phyloP scores from a whole-genome alignment of 2,329 filamentous ascomycete genomes.

The Fusarium graminum region DNA sequence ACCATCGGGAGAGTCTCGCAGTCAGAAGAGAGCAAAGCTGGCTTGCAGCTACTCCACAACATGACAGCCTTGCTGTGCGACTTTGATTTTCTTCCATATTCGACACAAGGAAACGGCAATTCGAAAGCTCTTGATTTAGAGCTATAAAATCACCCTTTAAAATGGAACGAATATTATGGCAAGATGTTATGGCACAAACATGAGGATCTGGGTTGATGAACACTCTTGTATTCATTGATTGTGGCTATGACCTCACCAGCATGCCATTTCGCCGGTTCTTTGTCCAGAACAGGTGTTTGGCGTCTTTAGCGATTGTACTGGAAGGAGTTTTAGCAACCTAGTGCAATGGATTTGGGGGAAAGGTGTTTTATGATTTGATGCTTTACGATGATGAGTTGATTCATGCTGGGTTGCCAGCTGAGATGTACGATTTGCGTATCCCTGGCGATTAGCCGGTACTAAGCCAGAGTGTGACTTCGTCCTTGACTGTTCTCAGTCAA shows the following conservation, averaged over 20 bases:
- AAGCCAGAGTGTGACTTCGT: neutral
- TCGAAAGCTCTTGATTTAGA: neutral
- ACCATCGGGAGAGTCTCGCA: neutral
- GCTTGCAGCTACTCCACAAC: constrained; percentile 5
- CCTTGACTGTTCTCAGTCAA: neutral
- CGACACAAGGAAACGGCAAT: neutral
- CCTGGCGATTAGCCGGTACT: neutral
- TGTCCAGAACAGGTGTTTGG: neutral
- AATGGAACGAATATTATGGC: neutral
- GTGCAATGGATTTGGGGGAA: neutral
- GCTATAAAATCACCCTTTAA: neutral
- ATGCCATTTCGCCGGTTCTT: neutral
- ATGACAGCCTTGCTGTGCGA: neutral
- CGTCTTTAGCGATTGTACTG: neutral
- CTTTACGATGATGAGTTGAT: neutral
- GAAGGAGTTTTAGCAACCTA: constrained; percentile 3
- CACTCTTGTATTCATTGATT: neutral
- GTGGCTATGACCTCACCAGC: neutral
- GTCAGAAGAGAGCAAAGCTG: neutral
- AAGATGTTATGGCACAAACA: neutral
- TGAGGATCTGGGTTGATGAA: neutral
- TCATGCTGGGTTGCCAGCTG: neutral
- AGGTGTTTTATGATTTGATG: constrained; percentile 13
- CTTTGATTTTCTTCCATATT: constrained; percentile 32
- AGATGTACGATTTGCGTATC: constrained; percentile 2